phyloP scores from a whole-genome alignment of 495 filamentous ascomycete genomes.

The Amorphotheca resinae region DNA sequence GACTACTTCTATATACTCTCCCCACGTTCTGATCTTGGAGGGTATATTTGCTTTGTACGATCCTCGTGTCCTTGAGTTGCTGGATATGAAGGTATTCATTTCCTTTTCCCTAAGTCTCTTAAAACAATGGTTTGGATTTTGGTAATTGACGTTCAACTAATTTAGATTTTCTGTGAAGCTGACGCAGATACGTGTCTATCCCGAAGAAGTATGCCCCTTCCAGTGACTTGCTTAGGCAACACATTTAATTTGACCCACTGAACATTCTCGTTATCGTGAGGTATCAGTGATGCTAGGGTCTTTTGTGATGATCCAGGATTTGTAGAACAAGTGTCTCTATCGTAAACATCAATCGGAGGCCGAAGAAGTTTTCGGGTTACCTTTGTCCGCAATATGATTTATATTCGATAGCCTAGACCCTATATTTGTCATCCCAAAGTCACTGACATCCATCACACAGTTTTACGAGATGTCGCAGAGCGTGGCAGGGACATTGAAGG shows the following conservation, averaged over 20 bases:
- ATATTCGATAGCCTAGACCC: too few relatives aligned
- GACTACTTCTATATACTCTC: constrained; percentile 85
- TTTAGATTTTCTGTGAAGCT: constrained; percentile 84
- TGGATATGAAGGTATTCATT: constrained; percentile 70
- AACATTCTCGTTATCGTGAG: too few relatives aligned
- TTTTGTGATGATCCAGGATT: too few relatives aligned
- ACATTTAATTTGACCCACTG: too few relatives aligned
- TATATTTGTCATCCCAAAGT: too few relatives aligned
- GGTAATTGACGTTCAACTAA: neutral
- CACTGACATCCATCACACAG: constrained; percentile 26
- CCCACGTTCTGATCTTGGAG: constrained; percentile 89
- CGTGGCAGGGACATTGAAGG: constrained; percentile 82
- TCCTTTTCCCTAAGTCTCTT: neutral
- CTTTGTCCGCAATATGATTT: too few relatives aligned
- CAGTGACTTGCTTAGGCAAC: too few relatives aligned
- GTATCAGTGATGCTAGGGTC: too few relatives aligned
- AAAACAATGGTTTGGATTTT: neutral
- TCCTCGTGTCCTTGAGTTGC: constrained; percentile 65
- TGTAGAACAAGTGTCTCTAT: too few relatives aligned
- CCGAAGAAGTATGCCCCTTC: constrained; percentile 77
- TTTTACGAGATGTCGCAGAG: constrained; percentile 75
- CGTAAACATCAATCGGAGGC: too few relatives aligned
- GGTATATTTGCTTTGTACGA: constrained; percentile 94
- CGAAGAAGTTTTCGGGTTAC: too few relatives aligned
- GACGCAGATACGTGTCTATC: constrained; percentile 91